Conservation (phyloP, 2,329 filamentous ascomycete species). For the Pezicula neosporulosa region DNA sequence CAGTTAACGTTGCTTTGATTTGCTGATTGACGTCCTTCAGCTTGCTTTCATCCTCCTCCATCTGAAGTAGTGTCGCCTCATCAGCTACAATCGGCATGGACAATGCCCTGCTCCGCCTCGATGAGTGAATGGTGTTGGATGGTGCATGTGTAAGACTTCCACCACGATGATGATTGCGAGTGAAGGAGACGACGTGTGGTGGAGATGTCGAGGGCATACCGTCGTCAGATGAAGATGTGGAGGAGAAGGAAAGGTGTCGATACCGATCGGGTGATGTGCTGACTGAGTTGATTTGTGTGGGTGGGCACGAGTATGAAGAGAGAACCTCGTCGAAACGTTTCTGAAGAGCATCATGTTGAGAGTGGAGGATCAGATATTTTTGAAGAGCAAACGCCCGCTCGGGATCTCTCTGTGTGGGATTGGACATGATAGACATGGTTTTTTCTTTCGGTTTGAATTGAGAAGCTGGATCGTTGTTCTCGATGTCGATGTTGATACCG, state of each 20-base stretch:
- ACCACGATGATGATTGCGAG: slow-evolving; percentile 8
- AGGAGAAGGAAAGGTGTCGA: slow-evolving; percentile 11
- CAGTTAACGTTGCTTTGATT: slow-evolving; percentile 50
- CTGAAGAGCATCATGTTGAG: slow-evolving; percentile 29
- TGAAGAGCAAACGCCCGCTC: slow-evolving; percentile 30
- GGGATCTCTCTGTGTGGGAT: slow-evolving; percentile 17
- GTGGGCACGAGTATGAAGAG: slow-evolving; percentile 6
- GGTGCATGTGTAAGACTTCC: slow-evolving; percentile 4
- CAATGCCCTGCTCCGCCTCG: slow-evolving; percentile 7
- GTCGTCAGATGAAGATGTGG: slow-evolving; percentile 12
- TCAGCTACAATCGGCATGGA: slow-evolving; percentile 23
- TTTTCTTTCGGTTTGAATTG: not conserved
- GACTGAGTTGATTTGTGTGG: slow-evolving; percentile 3
- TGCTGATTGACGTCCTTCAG: slow-evolving; percentile 47
- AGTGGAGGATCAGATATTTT: slow-evolving; percentile 31
- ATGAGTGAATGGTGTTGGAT: slow-evolving; percentile 1
- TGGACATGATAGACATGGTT: slow-evolving; percentile 4
- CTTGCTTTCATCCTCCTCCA: slow-evolving; percentile 28
- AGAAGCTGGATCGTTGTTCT: too few species aligned
- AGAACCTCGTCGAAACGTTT: slow-evolving; percentile 25
- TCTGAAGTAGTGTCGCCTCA: slow-evolving; percentile 14
- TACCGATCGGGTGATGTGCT: slow-evolving; percentile 4
- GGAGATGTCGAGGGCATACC: slow-evolving; percentile 5
- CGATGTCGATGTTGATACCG: too few species aligned
- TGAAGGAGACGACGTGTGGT: not conserved